Conservation (phyloP, 2,329 filamentous ascomycete species). For the Pseudogymnoascus sp. region DNA sequence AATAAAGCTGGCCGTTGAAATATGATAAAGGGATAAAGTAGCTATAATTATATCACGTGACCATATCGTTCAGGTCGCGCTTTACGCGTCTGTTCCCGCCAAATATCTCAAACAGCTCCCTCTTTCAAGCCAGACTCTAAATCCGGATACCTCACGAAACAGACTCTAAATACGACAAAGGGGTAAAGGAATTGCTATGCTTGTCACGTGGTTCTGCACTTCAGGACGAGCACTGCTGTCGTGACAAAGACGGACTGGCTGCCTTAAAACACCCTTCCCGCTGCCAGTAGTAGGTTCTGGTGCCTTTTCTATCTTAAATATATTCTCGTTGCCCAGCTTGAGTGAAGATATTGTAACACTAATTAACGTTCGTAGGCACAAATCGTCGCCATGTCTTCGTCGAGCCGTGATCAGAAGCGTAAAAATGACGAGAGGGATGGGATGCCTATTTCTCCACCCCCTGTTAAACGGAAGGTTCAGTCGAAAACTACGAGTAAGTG, state of each 20-base stretch:
- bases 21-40: background rate
- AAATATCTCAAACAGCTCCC: background rate
- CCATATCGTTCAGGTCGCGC: background rate
- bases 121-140: background rate
- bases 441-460: constrained; percentile 26
- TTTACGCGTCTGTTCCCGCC: background rate
- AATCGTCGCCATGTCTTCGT: background rate
- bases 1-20: background rate
- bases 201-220: background rate
- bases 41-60: background rate
- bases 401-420: background rate
- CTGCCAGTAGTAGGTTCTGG: background rate
- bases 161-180: background rate
- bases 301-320: background rate
- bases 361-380: background rate
- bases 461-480: constrained; percentile 27
- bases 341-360: background rate
- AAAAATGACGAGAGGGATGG: constrained; percentile 9
- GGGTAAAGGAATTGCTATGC: background rate
- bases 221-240: background rate
- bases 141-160: background rate
- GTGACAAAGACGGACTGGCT: background rate
- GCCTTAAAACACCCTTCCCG: background rate
- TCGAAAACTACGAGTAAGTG: constrained; percentile 29
- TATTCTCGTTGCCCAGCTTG: background rate